A percentile compares a stretch with the other conserved stretches of the same genome.
These are phyloP conservation scores for Alternaria conjuncta DNA, from an alignment of 2,329 filamentous ascomycete genomes.

Conservation along the genomic window DNA sequence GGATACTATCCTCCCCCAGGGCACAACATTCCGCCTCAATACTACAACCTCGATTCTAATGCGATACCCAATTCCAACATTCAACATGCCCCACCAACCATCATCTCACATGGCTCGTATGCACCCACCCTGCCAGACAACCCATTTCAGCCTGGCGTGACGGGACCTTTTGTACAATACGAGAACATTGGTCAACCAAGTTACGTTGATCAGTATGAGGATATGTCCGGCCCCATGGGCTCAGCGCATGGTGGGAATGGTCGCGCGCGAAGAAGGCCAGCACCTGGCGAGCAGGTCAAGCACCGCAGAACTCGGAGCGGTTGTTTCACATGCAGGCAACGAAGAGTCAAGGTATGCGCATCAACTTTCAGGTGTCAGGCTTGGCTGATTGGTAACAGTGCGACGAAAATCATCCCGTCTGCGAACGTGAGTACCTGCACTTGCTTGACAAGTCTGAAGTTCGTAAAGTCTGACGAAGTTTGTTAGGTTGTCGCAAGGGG, in stretches of 20 bases:
- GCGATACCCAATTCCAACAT: conserved; percentile 28
- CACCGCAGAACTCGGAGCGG: conserved; percentile 92
- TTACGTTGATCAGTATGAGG: conserved; percentile 47
- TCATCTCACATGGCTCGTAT: conserved; percentile 39
- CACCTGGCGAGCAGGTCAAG: conserved; percentile 74
- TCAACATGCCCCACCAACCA: conserved; percentile 35
- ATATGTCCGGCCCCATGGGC: conserved; percentile 34
- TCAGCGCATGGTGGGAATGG: conserved; percentile 35
- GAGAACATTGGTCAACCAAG: conserved; percentile 40
- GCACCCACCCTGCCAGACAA: conserved; percentile 38
- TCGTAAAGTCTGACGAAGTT: conserved; percentile 19
- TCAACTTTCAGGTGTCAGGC: neutral
- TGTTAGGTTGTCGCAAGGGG: conserved; percentile 83
- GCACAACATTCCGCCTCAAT: conserved; percentile 43
- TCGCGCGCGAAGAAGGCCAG: conserved; percentile 39
- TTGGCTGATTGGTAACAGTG: conserved; percentile 64
- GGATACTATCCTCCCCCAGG: conserved; percentile 45
- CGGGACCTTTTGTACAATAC: conserved; percentile 42
- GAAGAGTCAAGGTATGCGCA: conserved; percentile 74
- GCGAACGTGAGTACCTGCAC: conserved; percentile 66
- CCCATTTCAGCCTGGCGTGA: conserved; percentile 39
- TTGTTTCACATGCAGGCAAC: conserved; percentile 88
- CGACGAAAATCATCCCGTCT: conserved; percentile 85
- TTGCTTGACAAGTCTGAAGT: conserved; percentile 8
- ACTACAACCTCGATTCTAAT: conserved; percentile 44